Conservation (phyloP, 78 protist species). For the Mastigamoeba balamuthi region DNA sequence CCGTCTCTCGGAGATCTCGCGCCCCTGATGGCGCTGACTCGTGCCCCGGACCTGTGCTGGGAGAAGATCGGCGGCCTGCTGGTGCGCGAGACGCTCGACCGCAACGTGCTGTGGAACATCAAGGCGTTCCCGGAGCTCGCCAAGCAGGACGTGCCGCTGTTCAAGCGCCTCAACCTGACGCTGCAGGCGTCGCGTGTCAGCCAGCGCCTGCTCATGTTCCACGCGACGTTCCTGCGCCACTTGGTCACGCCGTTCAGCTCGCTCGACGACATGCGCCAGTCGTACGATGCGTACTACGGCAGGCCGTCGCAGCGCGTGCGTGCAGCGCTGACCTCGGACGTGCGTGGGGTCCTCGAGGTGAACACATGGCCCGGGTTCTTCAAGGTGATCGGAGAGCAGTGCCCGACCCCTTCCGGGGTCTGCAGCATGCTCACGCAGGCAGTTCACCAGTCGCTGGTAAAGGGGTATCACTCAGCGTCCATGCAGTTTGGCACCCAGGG, state of each 20-base stretch:
- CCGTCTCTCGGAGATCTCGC: not conserved
- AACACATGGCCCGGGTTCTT: no score
- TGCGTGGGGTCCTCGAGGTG: no score
- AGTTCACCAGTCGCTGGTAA: no score
- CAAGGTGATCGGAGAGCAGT: no score
- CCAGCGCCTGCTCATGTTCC: slow-evolving; percentile 34
- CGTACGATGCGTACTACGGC: slow-evolving; percentile 19
- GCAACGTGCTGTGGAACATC: not conserved
- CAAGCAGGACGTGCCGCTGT: not conserved
- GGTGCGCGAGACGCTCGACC: slow-evolving; percentile 1
- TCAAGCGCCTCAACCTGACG: not conserved
- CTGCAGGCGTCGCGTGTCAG: slow-evolving; percentile 25
- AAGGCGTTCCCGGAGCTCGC: not conserved
- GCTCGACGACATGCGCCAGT: slow-evolving; percentile 1
- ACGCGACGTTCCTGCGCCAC: slow-evolving; percentile 39
- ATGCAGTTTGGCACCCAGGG: no score
- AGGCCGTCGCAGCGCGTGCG: slow-evolving; percentile 14
- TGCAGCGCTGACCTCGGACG: no score
- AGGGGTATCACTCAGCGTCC: no score
- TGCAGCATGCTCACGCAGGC: no score
- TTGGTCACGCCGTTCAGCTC: slow-evolving; percentile 14
- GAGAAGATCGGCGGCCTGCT: not conserved
- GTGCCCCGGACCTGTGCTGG: not conserved
- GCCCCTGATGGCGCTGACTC: not conserved
- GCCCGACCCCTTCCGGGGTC: no score